Conservation (phyloP, 2,329 filamentous ascomycete genomes). For the Endocalyx cinctus region DNA sequence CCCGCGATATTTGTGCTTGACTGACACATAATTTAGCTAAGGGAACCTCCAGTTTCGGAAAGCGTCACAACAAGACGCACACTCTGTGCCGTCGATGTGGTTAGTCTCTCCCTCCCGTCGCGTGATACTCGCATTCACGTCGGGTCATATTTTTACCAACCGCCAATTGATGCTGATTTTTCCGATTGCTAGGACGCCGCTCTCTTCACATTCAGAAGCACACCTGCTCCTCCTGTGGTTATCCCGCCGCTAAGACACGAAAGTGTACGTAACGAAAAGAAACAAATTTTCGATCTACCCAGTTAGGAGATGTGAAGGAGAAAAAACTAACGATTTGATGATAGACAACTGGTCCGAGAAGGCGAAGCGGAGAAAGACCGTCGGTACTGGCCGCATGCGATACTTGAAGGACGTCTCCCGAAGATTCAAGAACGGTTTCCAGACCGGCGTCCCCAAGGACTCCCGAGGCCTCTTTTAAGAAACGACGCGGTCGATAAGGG, state of each 20-base stretch:
- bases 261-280: constrained; percentile 79
- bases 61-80: constrained; percentile 96
- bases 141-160: too few species aligned
- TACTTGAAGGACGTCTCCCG: constrained; percentile 90
- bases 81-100: constrained; percentile 97
- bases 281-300: constrained; percentile 1
- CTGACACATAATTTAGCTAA: constrained; percentile 28
- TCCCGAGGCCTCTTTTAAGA: constrained; percentile 50
- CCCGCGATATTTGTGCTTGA: constrained; percentile 6
- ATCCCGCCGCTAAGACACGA: constrained; percentile 93
- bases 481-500: too few species aligned
- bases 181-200: constrained; percentile 67
- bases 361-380: constrained; percentile 99
- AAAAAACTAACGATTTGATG: too few species aligned
- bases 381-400: constrained; percentile 92
- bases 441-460: constrained; percentile 77
- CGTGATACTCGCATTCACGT: too few species aligned
- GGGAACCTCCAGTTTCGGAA: constrained; percentile 34
- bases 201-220: constrained; percentile 99
- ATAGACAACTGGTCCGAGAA: constrained; percentile 99
- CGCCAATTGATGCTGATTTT: too few species aligned
- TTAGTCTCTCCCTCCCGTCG: constrained; percentile 51
- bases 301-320: constrained; percentile 5
- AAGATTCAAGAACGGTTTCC: constrained; percentile 98
- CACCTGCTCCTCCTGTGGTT: constrained; percentile 92